These are phyloP conservation scores for Limnomonas spitsbergensis DNA, from an alignment of 139 green algal species.

Conservation along the genomic window DNA sequence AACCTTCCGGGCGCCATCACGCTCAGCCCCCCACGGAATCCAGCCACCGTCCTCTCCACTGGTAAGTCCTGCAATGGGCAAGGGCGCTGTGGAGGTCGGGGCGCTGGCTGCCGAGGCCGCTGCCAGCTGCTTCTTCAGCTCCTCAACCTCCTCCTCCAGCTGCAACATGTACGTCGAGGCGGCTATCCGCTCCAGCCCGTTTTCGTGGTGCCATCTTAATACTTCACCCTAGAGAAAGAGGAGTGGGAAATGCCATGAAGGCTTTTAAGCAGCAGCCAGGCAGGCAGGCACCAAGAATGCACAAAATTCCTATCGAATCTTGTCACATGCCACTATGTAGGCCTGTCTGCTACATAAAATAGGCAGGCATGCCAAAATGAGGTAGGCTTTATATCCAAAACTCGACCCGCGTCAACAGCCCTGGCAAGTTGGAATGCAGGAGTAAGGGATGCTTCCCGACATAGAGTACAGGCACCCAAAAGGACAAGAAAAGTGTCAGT, in stretches of 20 bases:
- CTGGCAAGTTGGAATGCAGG: too few relatives aligned
- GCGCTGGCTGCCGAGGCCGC: background rate
- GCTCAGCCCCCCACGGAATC: too few relatives aligned
- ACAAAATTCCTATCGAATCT: background rate
- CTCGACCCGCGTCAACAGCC: background rate
- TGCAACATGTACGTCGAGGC: constrained; percentile 77
- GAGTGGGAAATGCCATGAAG: background rate
- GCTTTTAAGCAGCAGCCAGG: background rate
- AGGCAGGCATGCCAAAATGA: background rate
- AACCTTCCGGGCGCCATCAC: background rate
- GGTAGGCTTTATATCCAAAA: background rate
- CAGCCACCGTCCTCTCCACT: background rate
- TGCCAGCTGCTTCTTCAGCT: constrained; percentile 46
- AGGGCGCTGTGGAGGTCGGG: background rate
- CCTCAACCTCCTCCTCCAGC: constrained; percentile 65
- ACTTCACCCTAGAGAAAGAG: constrained; percentile 62
- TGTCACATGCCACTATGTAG: background rate
- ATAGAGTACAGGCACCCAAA: too few relatives aligned
- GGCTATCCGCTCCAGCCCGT: constrained; percentile 56
- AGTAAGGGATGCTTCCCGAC: too few relatives aligned
- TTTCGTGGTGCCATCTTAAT: constrained; percentile 71
- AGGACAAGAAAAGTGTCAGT: too few relatives aligned
- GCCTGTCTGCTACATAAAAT: background rate
- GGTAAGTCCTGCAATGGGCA: background rate
- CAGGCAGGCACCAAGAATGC: background rate